Evolutionary conservation across 1,284 basidiomycete species (phyloP), one percentile per base, ranked within the genome.

Genomic region (Acaromyces ingoldii): DNA sequence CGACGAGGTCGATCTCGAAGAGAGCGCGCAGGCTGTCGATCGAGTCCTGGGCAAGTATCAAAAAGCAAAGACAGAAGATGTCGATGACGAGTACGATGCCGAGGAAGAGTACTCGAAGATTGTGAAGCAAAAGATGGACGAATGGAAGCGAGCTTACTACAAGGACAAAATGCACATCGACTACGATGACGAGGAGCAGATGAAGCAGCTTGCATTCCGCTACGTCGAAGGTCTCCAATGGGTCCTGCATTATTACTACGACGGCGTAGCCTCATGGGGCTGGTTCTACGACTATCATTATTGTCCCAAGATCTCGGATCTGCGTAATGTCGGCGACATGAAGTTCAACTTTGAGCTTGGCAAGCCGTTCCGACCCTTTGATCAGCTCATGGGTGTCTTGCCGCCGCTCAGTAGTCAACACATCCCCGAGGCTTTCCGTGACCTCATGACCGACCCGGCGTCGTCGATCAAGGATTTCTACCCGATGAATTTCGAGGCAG

Each of bases 261-360:
- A 88, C 61, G 93, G 93, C 30, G 91, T 96, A 13, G 88, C 89
- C 1, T 92, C 90, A 4, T 98, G 93, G 93, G 84, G 89, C 24
- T 98, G 95, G 95, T 98, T 96, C 80, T 98, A 97, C 78, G 81
- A 92, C 74, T 97, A 96, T 76, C 93, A 98, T 76, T 98, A 95
- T 76, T 88, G 93, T 0, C 72, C 72, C 42, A 70, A 65, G 55
- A 69, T 76, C 37, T 67, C 93, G 88, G 93, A 98, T 77, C 77
- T 98, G 42, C 81, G 80, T 63, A 82, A 82, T 28, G 81, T 95
- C 25, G 84, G 84, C 51, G 77, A 86, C 43, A 87, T 93, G 84
- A 74, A 79, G 40, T 98, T 98, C 78, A 67, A 84, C 15, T 97
- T 97, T 66, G 80, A 89, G 1, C 80, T 95, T 11, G 95, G 91